Evolutionary conservation across 2,329 filamentous ascomycete species (phyloP).

Genomic region (Clathrospora elynae): DNA sequence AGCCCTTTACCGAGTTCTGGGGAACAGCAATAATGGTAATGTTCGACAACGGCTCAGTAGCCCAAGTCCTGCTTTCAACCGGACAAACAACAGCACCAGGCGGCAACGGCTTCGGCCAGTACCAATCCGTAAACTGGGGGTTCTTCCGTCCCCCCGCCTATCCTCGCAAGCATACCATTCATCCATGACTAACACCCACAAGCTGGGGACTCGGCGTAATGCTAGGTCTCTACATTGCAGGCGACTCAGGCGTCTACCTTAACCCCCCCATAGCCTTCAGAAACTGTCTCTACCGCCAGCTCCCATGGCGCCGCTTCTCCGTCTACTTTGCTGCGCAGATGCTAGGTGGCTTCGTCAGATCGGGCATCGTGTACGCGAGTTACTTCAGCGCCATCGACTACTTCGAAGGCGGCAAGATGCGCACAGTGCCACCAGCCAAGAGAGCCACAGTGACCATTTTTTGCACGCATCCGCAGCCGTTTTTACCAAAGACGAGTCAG

Average conservation of each 20-base stretch:
- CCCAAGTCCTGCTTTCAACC: constrained; percentile 50
- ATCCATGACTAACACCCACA: constrained; percentile 8
- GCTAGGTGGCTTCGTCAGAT: constrained; percentile 68
- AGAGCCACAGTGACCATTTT: constrained; percentile 73
- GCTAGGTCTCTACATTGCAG: constrained; percentile 65
- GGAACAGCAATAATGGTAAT: constrained; percentile 51
- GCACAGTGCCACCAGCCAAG: constrained; percentile 63
- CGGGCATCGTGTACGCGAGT: constrained; percentile 52
- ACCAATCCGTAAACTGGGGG: constrained; percentile 53
- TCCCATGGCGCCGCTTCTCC: constrained; percentile 72
- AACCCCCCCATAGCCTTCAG: constrained; percentile 70
- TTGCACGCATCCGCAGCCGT: constrained; percentile 71
- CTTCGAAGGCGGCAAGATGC: constrained; percentile 64
- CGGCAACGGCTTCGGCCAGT: constrained; percentile 50
- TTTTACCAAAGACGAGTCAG: constrained; percentile 69
- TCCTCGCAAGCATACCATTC: not conserved
- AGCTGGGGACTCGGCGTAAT: constrained; percentile 49
- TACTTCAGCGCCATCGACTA: constrained; percentile 64
- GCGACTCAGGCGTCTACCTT: constrained; percentile 69
- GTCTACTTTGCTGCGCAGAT: constrained; percentile 70
- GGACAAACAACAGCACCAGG: constrained; percentile 49
- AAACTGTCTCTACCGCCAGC: constrained; percentile 70
- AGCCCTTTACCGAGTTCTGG: constrained; percentile 54
- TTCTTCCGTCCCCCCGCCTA: constrained; percentile 12
- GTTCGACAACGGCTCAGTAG: constrained; percentile 53